phyloP scores from a whole-genome alignment of 2,329 filamentous ascomycete species.

The Cytospora schulzeri region DNA sequence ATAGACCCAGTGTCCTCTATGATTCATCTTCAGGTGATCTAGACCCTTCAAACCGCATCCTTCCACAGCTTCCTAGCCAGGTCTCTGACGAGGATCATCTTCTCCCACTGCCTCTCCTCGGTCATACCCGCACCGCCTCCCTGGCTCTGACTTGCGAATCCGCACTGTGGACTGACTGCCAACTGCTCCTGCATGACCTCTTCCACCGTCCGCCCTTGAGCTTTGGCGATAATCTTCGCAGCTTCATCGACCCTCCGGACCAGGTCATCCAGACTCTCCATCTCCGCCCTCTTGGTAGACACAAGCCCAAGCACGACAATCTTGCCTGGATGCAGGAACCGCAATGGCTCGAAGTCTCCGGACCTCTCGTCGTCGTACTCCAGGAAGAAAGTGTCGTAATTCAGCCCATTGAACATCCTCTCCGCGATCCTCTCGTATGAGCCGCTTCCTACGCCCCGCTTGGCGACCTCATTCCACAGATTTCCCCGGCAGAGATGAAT shows the following conservation, averaged over 20 bases:
- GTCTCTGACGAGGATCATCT: constrained; percentile 13
- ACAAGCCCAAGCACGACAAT: constrained; percentile 54
- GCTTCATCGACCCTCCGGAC: constrained; percentile 47
- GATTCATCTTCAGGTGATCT: too few species aligned
- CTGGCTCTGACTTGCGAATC: constrained; percentile 38
- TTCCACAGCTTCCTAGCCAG: constrained; percentile 8
- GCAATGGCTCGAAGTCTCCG: constrained; percentile 52
- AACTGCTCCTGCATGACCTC: constrained; percentile 58
- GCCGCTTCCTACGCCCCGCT: constrained; percentile 50
- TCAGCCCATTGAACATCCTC: constrained; percentile 51
- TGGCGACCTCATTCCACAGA: constrained; percentile 38
- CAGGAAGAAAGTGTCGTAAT: constrained; percentile 54
- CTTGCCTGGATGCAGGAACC: constrained; percentile 50
- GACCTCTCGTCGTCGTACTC: constrained; percentile 53
- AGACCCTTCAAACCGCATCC: too few species aligned
- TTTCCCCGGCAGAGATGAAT: constrained; percentile 60
- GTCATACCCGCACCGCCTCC: constrained; percentile 7
- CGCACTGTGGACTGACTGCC: constrained; percentile 60
- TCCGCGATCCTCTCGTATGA: constrained; percentile 54
- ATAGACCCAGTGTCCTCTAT: too few species aligned
- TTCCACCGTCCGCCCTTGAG: constrained; percentile 52
- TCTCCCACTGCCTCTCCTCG: constrained; percentile 11
- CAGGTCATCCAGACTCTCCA: constrained; percentile 49
- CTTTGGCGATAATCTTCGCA: constrained; percentile 60
- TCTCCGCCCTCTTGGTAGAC: constrained; percentile 50